Evolutionary conservation across 2,329 filamentous ascomycete genomes (phyloP).

Genomic region (Neurospora sp.): DNA sequence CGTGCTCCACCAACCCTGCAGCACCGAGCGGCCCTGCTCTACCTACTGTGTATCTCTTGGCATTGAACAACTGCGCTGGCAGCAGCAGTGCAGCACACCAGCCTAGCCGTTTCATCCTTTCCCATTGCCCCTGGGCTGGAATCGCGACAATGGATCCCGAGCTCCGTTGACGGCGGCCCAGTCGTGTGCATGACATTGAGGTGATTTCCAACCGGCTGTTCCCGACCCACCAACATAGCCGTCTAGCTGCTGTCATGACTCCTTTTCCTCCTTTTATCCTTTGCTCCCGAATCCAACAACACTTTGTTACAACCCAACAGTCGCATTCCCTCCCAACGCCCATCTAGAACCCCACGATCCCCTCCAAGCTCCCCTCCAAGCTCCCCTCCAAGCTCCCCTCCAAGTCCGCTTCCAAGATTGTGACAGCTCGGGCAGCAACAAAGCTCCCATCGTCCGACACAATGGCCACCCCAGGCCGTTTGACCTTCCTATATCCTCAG

Average conservation of each 20-base stretch:
- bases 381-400: too few species aligned
- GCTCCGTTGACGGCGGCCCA: background rate
- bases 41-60: background rate
- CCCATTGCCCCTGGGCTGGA: background rate
- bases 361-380: background rate
- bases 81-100: background rate
- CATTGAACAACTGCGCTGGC: background rate
- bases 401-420: background rate
- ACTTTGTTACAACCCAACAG: background rate
- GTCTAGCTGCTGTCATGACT: background rate
- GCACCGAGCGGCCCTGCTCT: background rate
- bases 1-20: background rate
- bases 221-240: background rate
- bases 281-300: background rate
- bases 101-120: background rate
- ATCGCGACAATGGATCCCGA: background rate
- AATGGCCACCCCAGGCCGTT: slow-evolving; percentile 28
- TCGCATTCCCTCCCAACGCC: background rate
- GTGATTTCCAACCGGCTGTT: background rate
- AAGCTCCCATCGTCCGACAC: slow-evolving; percentile 44
- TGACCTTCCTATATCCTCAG: slow-evolving; percentile 61
- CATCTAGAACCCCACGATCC: background rate
- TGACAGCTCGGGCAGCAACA: background rate
- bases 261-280: background rate
- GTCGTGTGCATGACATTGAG: background rate